Conservation (phyloP, 78 protist species). For the Polysphondylium violaceum region DNA sequence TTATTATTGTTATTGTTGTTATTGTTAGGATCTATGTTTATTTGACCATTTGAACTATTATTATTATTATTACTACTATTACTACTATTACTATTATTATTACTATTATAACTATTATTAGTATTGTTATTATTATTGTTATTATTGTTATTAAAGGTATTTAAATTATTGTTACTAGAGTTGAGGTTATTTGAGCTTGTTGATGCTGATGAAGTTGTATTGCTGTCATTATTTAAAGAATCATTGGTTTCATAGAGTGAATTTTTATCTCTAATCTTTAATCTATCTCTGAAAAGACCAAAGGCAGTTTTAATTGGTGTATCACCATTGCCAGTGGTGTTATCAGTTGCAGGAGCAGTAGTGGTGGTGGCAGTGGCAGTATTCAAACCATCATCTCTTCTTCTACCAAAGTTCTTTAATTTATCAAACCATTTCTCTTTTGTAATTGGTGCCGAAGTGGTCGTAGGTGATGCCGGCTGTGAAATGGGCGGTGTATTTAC, state of each 20-base stretch:
- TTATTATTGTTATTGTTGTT: not conserved
- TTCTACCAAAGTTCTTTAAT: too few species aligned
- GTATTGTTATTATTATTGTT: not conserved
- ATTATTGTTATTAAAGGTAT: not conserved
- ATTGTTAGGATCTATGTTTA: not conserved
- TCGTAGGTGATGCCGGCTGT: not conserved
- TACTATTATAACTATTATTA: too few species aligned
- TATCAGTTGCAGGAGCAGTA: not conserved
- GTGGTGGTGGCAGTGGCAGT: not conserved
- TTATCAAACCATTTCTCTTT: constrained; percentile 41
- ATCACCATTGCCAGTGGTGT: not conserved
- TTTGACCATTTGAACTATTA: not conserved
- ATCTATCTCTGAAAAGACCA: constrained; percentile 14
- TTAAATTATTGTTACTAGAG: not conserved
- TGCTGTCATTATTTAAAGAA: too few species aligned
- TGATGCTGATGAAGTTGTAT: too few species aligned
- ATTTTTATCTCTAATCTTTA: constrained; percentile 23
- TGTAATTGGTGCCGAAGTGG: not conserved
- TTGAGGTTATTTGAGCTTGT: not conserved
- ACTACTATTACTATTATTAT: not conserved
- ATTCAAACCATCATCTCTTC: not conserved
- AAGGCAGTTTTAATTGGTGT: not conserved
- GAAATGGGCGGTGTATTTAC: constrained; percentile 12
- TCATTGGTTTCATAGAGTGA: constrained; percentile 16
- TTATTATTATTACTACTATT: not conserved